phyloP scores from a whole-genome alignment of 345 rosid genomes.

The Salix brachista region DNA sequence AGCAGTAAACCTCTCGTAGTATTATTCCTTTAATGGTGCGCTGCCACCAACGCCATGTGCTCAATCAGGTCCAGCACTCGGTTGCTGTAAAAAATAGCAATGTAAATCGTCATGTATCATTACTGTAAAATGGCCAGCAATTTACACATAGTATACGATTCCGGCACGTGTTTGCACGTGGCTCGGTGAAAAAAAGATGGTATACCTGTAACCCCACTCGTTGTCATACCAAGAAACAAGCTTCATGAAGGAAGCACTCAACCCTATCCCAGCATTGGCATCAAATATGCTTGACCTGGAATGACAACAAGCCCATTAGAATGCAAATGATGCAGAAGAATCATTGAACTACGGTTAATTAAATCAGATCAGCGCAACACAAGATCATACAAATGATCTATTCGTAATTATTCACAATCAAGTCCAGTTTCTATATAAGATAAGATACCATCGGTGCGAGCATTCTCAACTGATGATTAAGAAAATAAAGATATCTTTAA shows the following conservation, averaged over 20 bases:
- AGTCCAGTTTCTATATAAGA: neutral
- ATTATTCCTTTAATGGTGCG: constrained; percentile 29
- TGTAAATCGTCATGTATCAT: neutral
- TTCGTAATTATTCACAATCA: neutral
- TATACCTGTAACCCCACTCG: constrained; percentile 99
- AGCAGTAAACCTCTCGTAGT: neutral
- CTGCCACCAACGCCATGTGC: constrained; percentile 90
- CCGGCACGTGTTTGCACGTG: no score
- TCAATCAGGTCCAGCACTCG: constrained; percentile 94
- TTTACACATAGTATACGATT: neutral
- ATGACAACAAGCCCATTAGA: neutral
- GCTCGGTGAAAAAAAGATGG: neutral
- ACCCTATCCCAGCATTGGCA: constrained; percentile 94
- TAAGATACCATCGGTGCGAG: no score
- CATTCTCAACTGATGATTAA: neutral
- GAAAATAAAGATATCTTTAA: neutral
- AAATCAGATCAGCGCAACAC: neutral
- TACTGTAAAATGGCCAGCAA: neutral
- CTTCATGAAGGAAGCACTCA: constrained; percentile 77
- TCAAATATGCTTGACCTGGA: constrained; percentile 97
- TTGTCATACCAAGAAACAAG: constrained; percentile 95
- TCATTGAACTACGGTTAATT: neutral
- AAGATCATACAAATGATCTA: neutral
- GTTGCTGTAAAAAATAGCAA: constrained; percentile 52
- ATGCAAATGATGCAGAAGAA: neutral